Base-by-base conservation (phyloP, 2,329 filamentous ascomycete species). In the Didymella exigua region DNA sequence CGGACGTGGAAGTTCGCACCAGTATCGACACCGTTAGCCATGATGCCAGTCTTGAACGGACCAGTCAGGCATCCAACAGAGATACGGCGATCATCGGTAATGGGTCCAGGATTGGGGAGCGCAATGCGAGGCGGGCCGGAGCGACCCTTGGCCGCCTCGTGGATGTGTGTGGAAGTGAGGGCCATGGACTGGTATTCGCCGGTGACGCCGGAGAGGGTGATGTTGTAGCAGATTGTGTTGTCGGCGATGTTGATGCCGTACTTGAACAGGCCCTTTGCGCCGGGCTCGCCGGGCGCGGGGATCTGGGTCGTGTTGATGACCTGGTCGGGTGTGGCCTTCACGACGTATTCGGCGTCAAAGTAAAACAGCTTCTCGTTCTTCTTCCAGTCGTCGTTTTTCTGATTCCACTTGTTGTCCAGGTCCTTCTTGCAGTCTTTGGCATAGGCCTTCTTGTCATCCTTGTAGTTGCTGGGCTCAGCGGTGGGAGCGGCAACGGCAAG, bases 101-200 rank as follows among this genome's bases (percentile, higher is more conserved):
- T 3, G 62, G 79, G 6, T 79, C 81, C 55, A 8, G 68, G 67
- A 58, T 71, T 71, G 24, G 45, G 30, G 26, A 59, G 52, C 21
- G 79, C 81, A 38, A 81, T 64, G 63, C 82, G 76, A 49, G 82
- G 82, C 31, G 82, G 81, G 6, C 83, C 82, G 18, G 77, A 63
- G 44, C 69, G 71, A 57, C 81, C 81, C 51, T 70, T 73, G 19
- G 61, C 66, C 6, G 72, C 81, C 68, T 84, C 72, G 70, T 85
- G 82, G 59, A 85, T 81, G 68, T 85, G 82, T 1, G 82, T 85
- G 16, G 82, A 80, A 6, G 81, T 83, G 24, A 68, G 61, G 37
- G 83, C 82, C 0, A 77, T 74, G 7, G 81, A 84, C 61, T 77
- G 65, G 66, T 82, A 85, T 2, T 79, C 70, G 48, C 82, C 82